Percentiles rank a stretch among this genome's conserved stretches.
phyloP scores from a whole-genome alignment of 2,329 filamentous ascomycete genomes.

The Emericellopsis atlantica region DNA sequence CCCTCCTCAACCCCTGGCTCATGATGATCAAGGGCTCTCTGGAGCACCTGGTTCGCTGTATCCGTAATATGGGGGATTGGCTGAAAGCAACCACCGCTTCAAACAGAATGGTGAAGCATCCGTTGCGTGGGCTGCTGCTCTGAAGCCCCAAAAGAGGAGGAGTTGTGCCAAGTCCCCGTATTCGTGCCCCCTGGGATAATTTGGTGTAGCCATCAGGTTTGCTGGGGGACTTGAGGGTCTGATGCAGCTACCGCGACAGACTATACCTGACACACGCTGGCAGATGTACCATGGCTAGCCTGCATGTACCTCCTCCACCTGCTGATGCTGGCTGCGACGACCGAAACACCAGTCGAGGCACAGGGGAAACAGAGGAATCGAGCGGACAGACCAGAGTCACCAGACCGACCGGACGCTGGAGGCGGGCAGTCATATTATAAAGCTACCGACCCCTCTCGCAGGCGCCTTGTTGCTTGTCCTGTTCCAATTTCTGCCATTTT shows the following conservation, averaged over 20 bases:
- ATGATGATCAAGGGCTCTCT: conserved; percentile 1
- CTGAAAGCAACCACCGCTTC: conserved; percentile 2
- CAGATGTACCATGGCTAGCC: neutral
- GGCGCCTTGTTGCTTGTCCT: no score
- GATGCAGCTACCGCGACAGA: neutral
- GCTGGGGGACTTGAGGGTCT: neutral
- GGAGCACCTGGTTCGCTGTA: conserved; percentile 1
- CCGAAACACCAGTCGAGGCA: conserved; percentile 1
- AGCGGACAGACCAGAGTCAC: no score
- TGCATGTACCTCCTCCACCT: neutral
- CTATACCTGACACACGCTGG: no score
- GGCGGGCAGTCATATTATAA: no score
- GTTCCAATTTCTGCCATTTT: no score
- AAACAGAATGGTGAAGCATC: neutral
- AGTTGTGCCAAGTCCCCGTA: neutral
- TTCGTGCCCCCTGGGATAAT: conserved; percentile 1
- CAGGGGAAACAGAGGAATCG: neutral
- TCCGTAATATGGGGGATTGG: neutral
- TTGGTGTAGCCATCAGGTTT: neutral
- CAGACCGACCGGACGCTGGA: no score
- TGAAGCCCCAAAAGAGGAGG: neutral
- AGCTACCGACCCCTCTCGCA: no score
- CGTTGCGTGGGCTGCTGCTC: neutral
- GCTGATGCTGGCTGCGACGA: conserved; percentile 1
- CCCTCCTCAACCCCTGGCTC: neutral